Base-by-base conservation (phyloP, 148 eudicot species). In the Persicaria tinctoria region DNA sequence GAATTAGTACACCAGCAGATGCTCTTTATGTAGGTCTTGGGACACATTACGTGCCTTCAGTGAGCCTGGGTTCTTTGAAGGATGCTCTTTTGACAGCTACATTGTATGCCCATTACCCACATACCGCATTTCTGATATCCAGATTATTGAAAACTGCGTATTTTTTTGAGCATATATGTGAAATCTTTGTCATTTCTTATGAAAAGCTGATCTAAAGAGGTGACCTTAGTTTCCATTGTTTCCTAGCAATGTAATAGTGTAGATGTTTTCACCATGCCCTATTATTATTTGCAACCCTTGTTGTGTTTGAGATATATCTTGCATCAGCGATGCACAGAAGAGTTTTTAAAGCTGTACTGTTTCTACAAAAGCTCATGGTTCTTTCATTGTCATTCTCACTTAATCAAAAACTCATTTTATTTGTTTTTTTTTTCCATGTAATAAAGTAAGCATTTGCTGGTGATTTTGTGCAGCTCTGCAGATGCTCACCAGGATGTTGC, bases 21-120 rank as follows among this genome's bases (percentile, higher is more conserved):
- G 98, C 97, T 71, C 82, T 92, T 41, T 94, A 83, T 79, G 93
- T 89, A 55, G 96, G 97, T 54, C 87, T 94, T 64, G 98, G 98
- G 73, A 85, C 93, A 4, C 93, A 94, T 77, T 94, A 86, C 78
- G 88, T 92, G 69, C 93, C 93, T 74, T 92, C 97, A 74, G 93
- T 78, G 51, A 87, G 80, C 76, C 84, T 94, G 83, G 85, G 82
- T 80, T 73, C 87, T 17, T 69, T 94, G 74, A 94, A 90, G 87
- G 93, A 87, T 56, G 78, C 85, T 54, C 83, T 94, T 56, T 75
- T 92, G 79, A 80, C 88, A 12, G 78, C 93, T 73, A 76, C 77
- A 78, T 94, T 92, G 97, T 94, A 92, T 77, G 86, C 79, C 76
- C 79, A 77, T 47, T 75, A 27, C 18, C 77, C 27, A 46, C 10